Percentiles rank a stretch among this genome's conserved stretches.
Evolutionary conservation across 2,329 filamentous ascomycete species (phyloP).

Genomic region (Xenoacremonium recifei): DNA sequence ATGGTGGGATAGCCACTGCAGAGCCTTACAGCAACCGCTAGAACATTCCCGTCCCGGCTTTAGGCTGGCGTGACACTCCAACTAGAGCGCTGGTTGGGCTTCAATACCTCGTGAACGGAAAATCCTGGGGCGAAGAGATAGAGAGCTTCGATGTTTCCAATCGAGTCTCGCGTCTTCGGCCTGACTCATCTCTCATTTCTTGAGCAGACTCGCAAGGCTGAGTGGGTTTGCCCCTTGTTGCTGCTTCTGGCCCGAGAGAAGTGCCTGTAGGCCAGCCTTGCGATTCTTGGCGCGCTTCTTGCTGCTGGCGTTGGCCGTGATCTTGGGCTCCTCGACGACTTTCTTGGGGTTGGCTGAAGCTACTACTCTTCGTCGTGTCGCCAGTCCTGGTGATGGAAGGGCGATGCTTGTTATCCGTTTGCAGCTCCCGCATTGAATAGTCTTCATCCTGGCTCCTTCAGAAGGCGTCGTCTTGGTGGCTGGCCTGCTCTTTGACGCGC

Average conservation of each 20-base stretch:
- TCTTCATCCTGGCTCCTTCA: conserved; percentile 33
- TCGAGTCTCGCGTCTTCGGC: no score
- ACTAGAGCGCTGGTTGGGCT: no score
- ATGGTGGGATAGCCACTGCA: conserved; percentile 19
- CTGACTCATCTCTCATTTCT: conserved; percentile 35
- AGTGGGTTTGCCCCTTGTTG: conserved; percentile 42
- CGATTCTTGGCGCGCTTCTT: conserved; percentile 65
- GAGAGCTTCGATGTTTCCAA: no score
- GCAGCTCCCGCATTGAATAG: conserved; percentile 46
- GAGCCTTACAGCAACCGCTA: conserved; percentile 8
- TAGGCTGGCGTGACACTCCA: no score
- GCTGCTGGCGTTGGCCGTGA: conserved; percentile 54
- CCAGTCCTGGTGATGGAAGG: conserved; percentile 37
- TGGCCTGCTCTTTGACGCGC: conserved; percentile 3
- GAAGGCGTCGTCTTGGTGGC: conserved; percentile 1
- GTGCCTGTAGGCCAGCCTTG: conserved; percentile 64
- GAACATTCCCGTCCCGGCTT: conserved; percentile 6
- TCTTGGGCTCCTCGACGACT: conserved; percentile 26
- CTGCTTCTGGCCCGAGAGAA: conserved; percentile 54
- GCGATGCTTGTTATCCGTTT: conserved; percentile 39
- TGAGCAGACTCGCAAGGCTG: conserved; percentile 57
- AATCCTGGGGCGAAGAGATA: no score
- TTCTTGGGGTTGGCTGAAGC: conserved; percentile 19
- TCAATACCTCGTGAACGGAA: no score
- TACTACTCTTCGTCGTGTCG: conserved; percentile 21